Percentiles rank a stretch among this genome's conserved stretches.
These are phyloP conservation scores for Cladosporium sp. DNA, from an alignment of 2,329 filamentous ascomycete genomes.

Conservation along the genomic window DNA sequence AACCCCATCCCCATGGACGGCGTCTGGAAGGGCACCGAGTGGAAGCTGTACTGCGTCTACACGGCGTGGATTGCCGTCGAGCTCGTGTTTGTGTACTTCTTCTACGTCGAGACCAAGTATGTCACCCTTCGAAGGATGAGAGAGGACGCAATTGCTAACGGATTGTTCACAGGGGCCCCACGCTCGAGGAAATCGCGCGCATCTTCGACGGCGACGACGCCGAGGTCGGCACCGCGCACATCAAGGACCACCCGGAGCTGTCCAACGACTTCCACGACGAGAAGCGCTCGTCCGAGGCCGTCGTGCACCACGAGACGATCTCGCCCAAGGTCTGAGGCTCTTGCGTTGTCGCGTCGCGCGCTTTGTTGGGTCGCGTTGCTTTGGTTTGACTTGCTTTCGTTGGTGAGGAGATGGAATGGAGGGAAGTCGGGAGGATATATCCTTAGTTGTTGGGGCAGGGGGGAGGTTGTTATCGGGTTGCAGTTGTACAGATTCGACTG, in stretches of 20 bases:
- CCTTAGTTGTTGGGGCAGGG: no score
- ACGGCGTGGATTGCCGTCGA: slow-evolving; percentile 56
- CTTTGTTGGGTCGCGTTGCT: background rate
- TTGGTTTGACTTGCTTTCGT: background rate
- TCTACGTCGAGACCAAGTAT: slow-evolving; percentile 52
- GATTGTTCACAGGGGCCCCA: slow-evolving; percentile 50
- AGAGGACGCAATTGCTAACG: background rate
- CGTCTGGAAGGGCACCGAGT: slow-evolving; percentile 41
- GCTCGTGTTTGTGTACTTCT: slow-evolving; percentile 57
- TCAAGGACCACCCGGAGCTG: slow-evolving; percentile 12
- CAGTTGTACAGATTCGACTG: no score
- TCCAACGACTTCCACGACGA: slow-evolving; percentile 6
- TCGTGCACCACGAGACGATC: slow-evolving; percentile 9
- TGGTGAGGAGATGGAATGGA: background rate
- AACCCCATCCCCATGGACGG: slow-evolving; percentile 59
- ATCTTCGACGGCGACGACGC: slow-evolving; percentile 64
- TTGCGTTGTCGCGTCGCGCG: background rate
- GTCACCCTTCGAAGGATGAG: background rate
- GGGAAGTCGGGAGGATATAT: background rate
- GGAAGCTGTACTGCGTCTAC: slow-evolving; percentile 63
- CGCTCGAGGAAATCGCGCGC: slow-evolving; percentile 62
- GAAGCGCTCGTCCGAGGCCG: slow-evolving; percentile 4
- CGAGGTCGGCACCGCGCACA: slow-evolving; percentile 24
- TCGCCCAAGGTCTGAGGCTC: slow-evolving; percentile 1
- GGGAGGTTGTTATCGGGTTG: no score